Conservation (phyloP, 2,329 filamentous ascomycete species). For the Elsinoe australis region DNA sequence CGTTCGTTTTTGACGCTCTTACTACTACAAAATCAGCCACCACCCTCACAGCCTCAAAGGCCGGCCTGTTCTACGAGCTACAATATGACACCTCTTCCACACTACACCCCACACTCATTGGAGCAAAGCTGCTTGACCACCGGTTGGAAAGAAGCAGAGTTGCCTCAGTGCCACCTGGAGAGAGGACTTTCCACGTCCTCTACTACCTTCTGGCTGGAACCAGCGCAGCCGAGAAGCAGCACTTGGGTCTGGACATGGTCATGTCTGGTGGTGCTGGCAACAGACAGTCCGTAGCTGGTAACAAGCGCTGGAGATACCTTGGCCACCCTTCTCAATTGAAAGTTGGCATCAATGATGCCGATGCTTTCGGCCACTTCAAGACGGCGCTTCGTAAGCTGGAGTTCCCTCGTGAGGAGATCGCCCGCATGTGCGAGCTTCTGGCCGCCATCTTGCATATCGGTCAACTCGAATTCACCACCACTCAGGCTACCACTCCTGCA, state of each 20-base stretch:
- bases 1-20: conserved; percentile 91
- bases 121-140: conserved; percentile 90
- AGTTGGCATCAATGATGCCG: conserved; percentile 89
- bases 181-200: conserved; percentile 90
- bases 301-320: conserved; percentile 90
- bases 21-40: conserved; percentile 97
- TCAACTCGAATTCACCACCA: conserved; percentile 85
- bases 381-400: conserved; percentile 88
- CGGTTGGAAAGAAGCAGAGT: conserved; percentile 87
- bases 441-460: conserved; percentile 95
- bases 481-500: conserved; percentile 66
- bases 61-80: conserved; percentile 88
- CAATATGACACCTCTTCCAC: conserved; percentile 90
- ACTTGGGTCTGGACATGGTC: conserved; percentile 59
- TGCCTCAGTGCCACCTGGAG: conserved; percentile 83
- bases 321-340: conserved; percentile 95
- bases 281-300: conserved; percentile 47
- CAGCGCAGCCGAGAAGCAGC: conserved; percentile 78
- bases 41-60: conserved; percentile 90
- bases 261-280: conserved; percentile 50
- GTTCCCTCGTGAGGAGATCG: conserved; percentile 87
- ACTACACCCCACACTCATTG: conserved; percentile 78
- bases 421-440: conserved; percentile 91
- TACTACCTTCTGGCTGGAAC: conserved; percentile 95
- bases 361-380: conserved; percentile 97